Conservation (phyloP, 768 basidiomycete species). For the Tulasnella sp. region DNA sequence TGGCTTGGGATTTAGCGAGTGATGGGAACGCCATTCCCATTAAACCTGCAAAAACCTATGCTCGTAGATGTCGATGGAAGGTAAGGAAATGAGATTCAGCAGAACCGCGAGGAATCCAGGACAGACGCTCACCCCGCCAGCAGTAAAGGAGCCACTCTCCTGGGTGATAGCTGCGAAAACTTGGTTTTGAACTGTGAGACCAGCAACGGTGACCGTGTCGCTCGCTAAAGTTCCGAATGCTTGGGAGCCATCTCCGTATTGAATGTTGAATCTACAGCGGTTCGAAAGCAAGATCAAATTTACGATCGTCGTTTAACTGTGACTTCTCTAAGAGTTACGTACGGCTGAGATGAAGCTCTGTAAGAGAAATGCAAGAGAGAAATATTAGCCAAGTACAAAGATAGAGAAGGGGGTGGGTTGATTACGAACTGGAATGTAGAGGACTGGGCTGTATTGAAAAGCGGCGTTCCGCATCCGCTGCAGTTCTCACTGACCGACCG, state of each 20-base stretch:
- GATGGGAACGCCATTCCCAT: slow-evolving; percentile 14
- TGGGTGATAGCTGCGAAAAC: background rate
- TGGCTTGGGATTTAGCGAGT: background rate
- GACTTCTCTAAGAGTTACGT: background rate
- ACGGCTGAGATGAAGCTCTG: slow-evolving; percentile 1
- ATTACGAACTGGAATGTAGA: slow-evolving; percentile 4
- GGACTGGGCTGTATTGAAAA: slow-evolving; percentile 6
- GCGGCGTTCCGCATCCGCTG: background rate
- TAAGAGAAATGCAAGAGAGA: too few relatives aligned
- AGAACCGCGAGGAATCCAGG: background rate
- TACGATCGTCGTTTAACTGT: too few relatives aligned
- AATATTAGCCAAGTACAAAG: background rate
- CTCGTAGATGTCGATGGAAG: background rate
- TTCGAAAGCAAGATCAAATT: too few relatives aligned
- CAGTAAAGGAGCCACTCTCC: background rate
- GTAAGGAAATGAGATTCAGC: background rate
- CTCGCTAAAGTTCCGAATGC: background rate
- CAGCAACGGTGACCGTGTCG: slow-evolving; percentile 16
- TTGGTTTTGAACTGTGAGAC: slow-evolving; percentile 6
- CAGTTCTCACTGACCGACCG: background rate
- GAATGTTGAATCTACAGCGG: background rate
- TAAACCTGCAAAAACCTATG: background rate
- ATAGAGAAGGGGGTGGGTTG: background rate
- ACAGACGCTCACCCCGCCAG: background rate
- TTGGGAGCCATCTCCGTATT: slow-evolving; percentile 4